Evolutionary conservation across 2,329 filamentous ascomycete genomes (phyloP).

Genomic region (Blastomyces emzantsi): DNA sequence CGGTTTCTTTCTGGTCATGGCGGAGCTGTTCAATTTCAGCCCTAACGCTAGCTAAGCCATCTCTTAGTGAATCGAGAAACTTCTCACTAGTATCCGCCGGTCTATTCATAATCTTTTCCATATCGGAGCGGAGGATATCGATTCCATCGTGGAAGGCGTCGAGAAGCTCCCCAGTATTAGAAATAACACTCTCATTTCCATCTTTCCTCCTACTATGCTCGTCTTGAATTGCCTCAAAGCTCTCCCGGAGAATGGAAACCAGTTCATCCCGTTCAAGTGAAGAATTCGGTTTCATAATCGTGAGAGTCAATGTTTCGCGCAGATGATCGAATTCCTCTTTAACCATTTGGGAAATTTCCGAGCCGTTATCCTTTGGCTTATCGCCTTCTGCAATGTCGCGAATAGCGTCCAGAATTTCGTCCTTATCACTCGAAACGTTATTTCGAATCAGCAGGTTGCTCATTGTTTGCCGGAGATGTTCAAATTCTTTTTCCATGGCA

Average conservation of each 20-base stretch:
- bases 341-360: slow-evolving; percentile 42
- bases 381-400: slow-evolving; percentile 39
- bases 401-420: slow-evolving; percentile 53
- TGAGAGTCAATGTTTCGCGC: slow-evolving; percentile 48
- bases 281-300: slow-evolving; percentile 41
- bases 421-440: slow-evolving; percentile 48
- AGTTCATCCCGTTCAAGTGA: slow-evolving; percentile 55
- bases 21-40: slow-evolving; percentile 71
- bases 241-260: slow-evolving; percentile 44
- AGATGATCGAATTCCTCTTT: slow-evolving; percentile 55
- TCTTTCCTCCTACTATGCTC: slow-evolving; percentile 47
- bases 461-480: slow-evolving; percentile 68
- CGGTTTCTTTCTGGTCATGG: slow-evolving; percentile 42
- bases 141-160: slow-evolving; percentile 61
- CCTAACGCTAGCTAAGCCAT: slow-evolving; percentile 66
- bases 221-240: slow-evolving; percentile 38
- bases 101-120: slow-evolving; percentile 66
- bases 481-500: slow-evolving; percentile 71
- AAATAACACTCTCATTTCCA: slow-evolving; percentile 43
- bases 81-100: slow-evolving; percentile 78
- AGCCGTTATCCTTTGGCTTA: slow-evolving; percentile 32
- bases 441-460: slow-evolving; percentile 58
- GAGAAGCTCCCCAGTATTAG: slow-evolving; percentile 49
- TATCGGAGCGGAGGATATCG: slow-evolving; percentile 63
- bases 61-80: slow-evolving; percentile 76